These are phyloP conservation scores for Psidium friedrichsthalianum DNA, from an alignment of 345 rosid genomes.

Conservation along the genomic window DNA sequence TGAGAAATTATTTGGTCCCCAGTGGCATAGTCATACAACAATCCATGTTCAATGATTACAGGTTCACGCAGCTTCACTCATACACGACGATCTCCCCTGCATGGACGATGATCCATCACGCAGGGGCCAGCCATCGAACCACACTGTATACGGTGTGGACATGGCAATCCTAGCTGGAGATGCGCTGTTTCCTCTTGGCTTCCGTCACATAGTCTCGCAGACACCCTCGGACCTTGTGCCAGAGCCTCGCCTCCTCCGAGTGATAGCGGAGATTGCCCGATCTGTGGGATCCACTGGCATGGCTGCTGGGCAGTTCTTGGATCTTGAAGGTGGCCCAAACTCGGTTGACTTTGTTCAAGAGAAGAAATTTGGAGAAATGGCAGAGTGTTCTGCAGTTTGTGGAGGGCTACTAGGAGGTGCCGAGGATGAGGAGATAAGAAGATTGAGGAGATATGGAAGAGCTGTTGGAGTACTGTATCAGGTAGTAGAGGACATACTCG, in stretches of 20 bases:
- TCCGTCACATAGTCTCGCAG: constrained; percentile 71
- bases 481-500: constrained; percentile 58
- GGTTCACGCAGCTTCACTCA: constrained; percentile 87
- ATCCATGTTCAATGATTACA: constrained; percentile 6
- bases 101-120: constrained; percentile 86
- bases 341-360: constrained; percentile 56
- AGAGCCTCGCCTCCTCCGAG: constrained; percentile 43
- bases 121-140: constrained; percentile 89
- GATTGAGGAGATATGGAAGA: constrained; percentile 72
- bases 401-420: constrained; percentile 93
- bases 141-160: constrained; percentile 55
- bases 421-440: constrained; percentile 49
- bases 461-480: constrained; percentile 84
- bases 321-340: constrained; percentile 67
- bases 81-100: constrained; percentile 92
- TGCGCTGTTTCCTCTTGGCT: constrained; percentile 91
- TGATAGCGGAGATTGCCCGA: constrained; percentile 86
- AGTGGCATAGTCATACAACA: neutral
- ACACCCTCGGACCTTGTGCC: constrained; percentile 71
- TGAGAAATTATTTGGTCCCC: neutral
- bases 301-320: constrained; percentile 96
- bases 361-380: constrained; percentile 86
- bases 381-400: constrained; percentile 87
- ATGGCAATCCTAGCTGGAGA: constrained; percentile 96
- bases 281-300: constrained; percentile 89